A percentile compares a stretch with the other conserved stretches of the same genome.
Conservation (phyloP, 2,329 filamentous ascomycete genomes). For the Penicillium sp. region DNA sequence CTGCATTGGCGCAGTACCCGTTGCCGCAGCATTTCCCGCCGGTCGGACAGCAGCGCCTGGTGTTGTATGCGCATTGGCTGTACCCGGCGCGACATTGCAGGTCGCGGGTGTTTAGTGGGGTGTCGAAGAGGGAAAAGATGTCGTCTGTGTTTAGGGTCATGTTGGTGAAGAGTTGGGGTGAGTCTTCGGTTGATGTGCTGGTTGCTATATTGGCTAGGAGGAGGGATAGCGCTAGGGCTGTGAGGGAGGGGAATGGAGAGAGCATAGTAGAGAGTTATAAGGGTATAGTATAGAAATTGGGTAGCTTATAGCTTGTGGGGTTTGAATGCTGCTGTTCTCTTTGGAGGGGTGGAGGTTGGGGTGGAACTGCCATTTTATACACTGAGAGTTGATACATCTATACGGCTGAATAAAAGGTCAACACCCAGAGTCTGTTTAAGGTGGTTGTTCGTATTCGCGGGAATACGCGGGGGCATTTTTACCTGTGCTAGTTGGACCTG, state of each 20-base stretch:
- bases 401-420: not conserved
- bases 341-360: not conserved
- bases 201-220: not conserved
- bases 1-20: constrained; percentile 15
- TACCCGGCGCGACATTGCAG: constrained; percentile 11
- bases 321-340: not conserved
- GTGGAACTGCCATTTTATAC: not conserved
- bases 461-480: not conserved
- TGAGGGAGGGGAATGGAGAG: not conserved
- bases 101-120: constrained; percentile 16
- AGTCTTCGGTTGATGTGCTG: not conserved
- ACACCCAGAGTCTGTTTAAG: not conserved
- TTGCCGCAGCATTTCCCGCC: constrained; percentile 12
- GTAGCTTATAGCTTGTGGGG: not conserved
- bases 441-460: not conserved
- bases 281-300: not conserved
- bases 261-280: constrained; percentile 1
- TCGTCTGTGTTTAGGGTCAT: constrained; percentile 1
- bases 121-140: not conserved
- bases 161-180: constrained; percentile 14
- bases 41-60: constrained; percentile 12
- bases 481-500: not conserved
- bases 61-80: constrained; percentile 11
- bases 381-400: not conserved
- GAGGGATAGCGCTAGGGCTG: not conserved